Percentiles rank a stretch among this genome's conserved stretches.
These are phyloP conservation scores for Zizania latifolia DNA, from an alignment of 176 grass and related monocot genomes.

Conservation along the genomic window DNA sequence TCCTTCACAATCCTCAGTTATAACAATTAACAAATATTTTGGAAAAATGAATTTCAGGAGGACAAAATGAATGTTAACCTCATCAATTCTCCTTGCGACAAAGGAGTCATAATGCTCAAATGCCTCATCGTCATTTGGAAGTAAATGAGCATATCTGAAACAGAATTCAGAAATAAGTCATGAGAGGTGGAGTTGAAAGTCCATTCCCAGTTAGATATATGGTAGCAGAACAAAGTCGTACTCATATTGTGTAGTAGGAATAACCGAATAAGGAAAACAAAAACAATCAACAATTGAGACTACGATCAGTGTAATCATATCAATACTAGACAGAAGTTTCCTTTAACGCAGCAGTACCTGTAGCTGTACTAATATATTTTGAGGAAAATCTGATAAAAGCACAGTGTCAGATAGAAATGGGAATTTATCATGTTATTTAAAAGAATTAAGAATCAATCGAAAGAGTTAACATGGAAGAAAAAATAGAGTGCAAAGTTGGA, in stretches of 20 bases:
- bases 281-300: constrained; percentile 14
- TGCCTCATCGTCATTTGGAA: constrained; percentile 95
- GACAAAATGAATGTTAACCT: constrained; percentile 48
- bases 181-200: constrained; percentile 11
- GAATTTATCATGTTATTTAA: not conserved
- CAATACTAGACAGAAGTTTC: not conserved
- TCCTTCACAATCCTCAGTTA: not conserved
- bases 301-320: not conserved
- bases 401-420: not conserved
- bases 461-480: constrained; percentile 1
- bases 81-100: constrained; percentile 67
- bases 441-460: not conserved
- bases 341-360: constrained; percentile 10
- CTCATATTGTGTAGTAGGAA: not conserved
- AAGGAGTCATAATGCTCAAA: constrained; percentile 89
- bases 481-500: not conserved
- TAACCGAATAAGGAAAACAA: not conserved
- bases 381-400: not conserved
- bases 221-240: not conserved
- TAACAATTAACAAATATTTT: not conserved
- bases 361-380: not conserved
- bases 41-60: not conserved
- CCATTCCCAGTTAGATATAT: not conserved
- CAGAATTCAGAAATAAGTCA: constrained; percentile 4
- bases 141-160: constrained; percentile 82